Base-by-base conservation (phyloP, 2,329 filamentous ascomycete genomes). In the Sporothrix globosa region DNA sequence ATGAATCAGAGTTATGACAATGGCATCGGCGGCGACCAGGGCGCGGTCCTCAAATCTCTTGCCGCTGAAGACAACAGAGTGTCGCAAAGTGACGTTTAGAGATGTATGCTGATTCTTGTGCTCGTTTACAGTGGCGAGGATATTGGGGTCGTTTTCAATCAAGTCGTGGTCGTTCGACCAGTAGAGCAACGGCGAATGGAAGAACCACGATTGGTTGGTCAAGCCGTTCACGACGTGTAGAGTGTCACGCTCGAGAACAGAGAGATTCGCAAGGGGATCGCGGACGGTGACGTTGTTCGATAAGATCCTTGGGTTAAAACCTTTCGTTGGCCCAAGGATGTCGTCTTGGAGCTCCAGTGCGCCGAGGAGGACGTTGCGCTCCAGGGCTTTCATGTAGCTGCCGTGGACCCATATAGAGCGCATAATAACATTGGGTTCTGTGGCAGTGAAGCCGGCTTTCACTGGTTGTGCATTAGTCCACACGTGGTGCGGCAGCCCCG, bases 381-480 rank as follows among this genome's bases (percentile, higher is more conserved):
- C 83, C 48, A 95, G 83, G 13, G 91, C 92, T 75, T 89, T 85
- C 89, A 94, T 94, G 77, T 93, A 93, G 77, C 87, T 90, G 73
- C 91, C 91, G 76, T 94, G 91, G 19, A 95, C 85, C 92, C 92
- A 95, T 70, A 92, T 86, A 70, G 92, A 92, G 74, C 91, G 90
- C 87, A 95, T 91, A 70, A 91, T 88, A n/a, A 95, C 88, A 77
- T 95, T 91, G 4, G 90, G 85, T 68, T 83, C 80, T 58, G 83
- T 81, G 48, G 68, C 48, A 14, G 30, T 60, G 34, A 80, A 77
- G 4, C 80, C 79, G 63, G 86, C 85, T 48, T 85, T 80, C 69
- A 91, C 82, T 39, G 89, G 87, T 72, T 88, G 87, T 6, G 90
- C 90, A 50, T 90, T 90, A 34, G 91, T 93, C 92, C 92, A 95